phyloP scores from a whole-genome alignment of 2,329 filamentous ascomycete genomes.

The Cryphonectria japonica region DNA sequence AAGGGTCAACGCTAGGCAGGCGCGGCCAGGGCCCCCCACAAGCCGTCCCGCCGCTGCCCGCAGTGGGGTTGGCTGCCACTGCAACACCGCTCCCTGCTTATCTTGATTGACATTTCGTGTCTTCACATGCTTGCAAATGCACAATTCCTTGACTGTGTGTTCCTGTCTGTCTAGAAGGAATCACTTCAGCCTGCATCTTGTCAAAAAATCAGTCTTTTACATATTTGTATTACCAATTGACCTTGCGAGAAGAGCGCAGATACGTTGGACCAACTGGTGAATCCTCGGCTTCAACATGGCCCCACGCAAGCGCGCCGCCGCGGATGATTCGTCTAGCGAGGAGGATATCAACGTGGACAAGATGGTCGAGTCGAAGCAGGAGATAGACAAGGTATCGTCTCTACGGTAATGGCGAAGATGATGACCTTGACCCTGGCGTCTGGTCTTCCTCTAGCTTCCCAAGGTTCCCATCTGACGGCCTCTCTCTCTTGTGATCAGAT shows the following conservation, averaged over 20 bases:
- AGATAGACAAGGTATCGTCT: slow-evolving; percentile 27
- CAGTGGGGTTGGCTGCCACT: neutral
- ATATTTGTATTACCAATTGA: neutral
- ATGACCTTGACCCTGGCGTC: neutral
- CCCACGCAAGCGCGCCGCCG: slow-evolving; percentile 22
- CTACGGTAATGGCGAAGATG: neutral
- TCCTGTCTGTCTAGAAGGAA: neutral
- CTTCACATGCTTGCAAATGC: slow-evolving; percentile 2
- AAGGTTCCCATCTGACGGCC: neutral
- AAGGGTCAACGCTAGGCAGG: slow-evolving; percentile 14
- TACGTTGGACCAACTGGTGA: neutral
- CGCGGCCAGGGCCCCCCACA: neutral
- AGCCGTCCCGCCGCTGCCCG: neutral
- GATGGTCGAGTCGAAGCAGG: slow-evolving; percentile 32
- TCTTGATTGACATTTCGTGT: neutral
- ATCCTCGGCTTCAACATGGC: slow-evolving; percentile 15
- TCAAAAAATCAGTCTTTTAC: too few relatives aligned
- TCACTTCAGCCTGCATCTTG: too few relatives aligned
- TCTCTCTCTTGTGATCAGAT: slow-evolving; percentile 14
- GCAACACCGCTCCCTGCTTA: neutral
- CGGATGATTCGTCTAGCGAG: slow-evolving; percentile 22
- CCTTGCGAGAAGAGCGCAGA: neutral
- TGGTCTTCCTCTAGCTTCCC: neutral
- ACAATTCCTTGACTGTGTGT: neutral
- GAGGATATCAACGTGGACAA: slow-evolving; percentile 32